phyloP scores from a whole-genome alignment of 2,329 filamentous ascomycete species.

The Colletotrichum magnum region DNA sequence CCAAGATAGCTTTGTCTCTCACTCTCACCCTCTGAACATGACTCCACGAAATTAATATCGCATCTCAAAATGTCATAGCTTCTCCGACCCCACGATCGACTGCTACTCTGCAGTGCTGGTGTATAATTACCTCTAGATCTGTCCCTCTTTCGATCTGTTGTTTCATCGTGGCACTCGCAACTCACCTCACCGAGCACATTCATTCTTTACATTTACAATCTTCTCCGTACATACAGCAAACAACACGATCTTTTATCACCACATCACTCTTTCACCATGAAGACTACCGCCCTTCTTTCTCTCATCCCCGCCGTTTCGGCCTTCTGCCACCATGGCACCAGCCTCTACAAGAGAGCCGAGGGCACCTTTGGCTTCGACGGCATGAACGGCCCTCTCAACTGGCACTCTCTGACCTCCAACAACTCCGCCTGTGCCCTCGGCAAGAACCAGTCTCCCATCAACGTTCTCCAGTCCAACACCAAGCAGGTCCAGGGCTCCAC shows the following conservation, averaged over 20 bases:
- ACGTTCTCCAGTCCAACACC: slow-evolving; percentile 53
- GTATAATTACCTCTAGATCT: slow-evolving; percentile 35
- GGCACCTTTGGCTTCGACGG: slow-evolving; percentile 58
- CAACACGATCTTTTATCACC: neutral
- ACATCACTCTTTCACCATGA: slow-evolving; percentile 40
- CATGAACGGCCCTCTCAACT: slow-evolving; percentile 64
- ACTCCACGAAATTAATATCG: slow-evolving; percentile 33
- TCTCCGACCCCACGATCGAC: slow-evolving; percentile 18
- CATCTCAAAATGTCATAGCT: slow-evolving; percentile 16
- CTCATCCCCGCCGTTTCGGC: slow-evolving; percentile 44
- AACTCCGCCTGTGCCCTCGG: slow-evolving; percentile 65
- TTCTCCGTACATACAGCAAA: neutral
- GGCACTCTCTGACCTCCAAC: slow-evolving; percentile 60
- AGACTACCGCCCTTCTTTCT: slow-evolving; percentile 41
- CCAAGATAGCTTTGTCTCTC: slow-evolving; percentile 7
- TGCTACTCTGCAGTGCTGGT: slow-evolving; percentile 16
- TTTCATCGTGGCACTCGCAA: slow-evolving; percentile 7
- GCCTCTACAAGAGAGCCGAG: slow-evolving; percentile 45
- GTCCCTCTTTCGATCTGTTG: slow-evolving; percentile 6
- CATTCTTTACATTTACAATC: slow-evolving; percentile 15
- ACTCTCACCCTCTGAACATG: slow-evolving; percentile 4
- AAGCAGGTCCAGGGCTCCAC: slow-evolving; percentile 46
- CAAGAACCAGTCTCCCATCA: slow-evolving; percentile 69
- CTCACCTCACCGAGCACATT: slow-evolving; percentile 18
- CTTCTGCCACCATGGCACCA: slow-evolving; percentile 53